These are phyloP conservation scores for Paramarasmius palmivorus DNA, from an alignment of 1,284 basidiomycete genomes.

Conservation along the genomic window DNA sequence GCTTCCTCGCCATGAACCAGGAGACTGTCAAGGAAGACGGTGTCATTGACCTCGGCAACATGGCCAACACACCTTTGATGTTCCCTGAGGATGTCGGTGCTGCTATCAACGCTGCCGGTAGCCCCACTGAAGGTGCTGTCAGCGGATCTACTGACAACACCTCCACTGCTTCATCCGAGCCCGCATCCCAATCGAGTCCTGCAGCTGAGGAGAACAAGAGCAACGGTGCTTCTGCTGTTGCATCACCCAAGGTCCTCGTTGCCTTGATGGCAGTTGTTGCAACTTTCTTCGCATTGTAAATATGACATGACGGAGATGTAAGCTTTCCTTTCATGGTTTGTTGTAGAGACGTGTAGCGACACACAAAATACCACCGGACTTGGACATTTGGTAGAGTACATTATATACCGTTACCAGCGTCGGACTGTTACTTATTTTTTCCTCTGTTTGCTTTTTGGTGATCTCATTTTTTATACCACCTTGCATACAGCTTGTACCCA, in stretches of 20 bases:
- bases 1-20: conserved; percentile 61
- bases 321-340: conserved; percentile 15
- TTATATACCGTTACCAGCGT: conserved; percentile 13
- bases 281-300: conserved; percentile 58
- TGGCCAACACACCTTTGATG: conserved; percentile 48
- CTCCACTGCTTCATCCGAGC: conserved; percentile 25
- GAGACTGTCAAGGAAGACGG: conserved; percentile 55
- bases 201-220: conserved; percentile 20
- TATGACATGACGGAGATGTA: conserved; percentile 15
- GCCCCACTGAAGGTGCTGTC: conserved; percentile 24
- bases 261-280: conserved; percentile 51
- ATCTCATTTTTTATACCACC: conserved; percentile 7
- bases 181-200: conserved; percentile 26
- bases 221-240: conserved; percentile 50
- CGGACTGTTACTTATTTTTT: conserved; percentile 13
- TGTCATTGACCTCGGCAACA: conserved; percentile 47
- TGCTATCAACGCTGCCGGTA: conserved; percentile 38
- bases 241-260: conserved; percentile 51
- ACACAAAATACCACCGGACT: conserved; percentile 11
- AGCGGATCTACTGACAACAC: conserved; percentile 25
- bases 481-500: conserved; percentile 3
- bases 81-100: conserved; percentile 56
- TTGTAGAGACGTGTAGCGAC: not conserved
- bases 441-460: conserved; percentile 9
- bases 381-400: conserved; percentile 15